Conservation (phyloP, 2,329 filamentous ascomycete species). For the Ascosphaera aggregata region DNA sequence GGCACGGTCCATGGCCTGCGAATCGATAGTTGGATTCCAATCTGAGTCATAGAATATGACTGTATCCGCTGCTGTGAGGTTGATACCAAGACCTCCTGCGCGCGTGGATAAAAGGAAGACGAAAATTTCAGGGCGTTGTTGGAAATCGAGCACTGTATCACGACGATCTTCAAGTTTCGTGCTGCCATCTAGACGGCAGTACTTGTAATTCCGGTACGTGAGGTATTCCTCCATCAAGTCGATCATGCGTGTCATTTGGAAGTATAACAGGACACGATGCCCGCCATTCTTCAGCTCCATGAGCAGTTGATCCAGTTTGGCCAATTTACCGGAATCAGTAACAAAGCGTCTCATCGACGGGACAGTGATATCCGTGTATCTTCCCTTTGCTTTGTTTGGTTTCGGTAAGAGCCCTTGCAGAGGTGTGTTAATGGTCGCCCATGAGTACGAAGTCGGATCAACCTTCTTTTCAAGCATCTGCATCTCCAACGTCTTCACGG, state of each 20-base stretch:
- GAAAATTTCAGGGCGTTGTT: conserved; percentile 77
- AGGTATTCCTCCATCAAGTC: conserved; percentile 95
- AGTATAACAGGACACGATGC: conserved; percentile 91
- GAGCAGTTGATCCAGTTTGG: conserved; percentile 66
- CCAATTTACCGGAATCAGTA: conserved; percentile 90
- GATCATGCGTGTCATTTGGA: conserved; percentile 96
- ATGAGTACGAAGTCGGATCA: conserved; percentile 27
- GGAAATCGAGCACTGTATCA: conserved; percentile 89
- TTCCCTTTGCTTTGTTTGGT: conserved; percentile 57
- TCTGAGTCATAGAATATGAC: conserved; percentile 99
- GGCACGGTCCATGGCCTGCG: conserved; percentile 92
- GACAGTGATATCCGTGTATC: conserved; percentile 76
- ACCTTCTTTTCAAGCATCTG: conserved; percentile 51
- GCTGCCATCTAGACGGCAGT: conserved; percentile 84
- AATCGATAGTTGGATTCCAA: conserved; percentile 99
- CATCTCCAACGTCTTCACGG: conserved; percentile 38
- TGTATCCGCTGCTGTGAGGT: conserved; percentile 85
- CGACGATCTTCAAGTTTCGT: conserved; percentile 93
- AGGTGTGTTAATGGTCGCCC: conserved; percentile 27
- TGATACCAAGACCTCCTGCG: conserved; percentile 87
- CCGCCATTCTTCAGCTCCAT: conserved; percentile 71
- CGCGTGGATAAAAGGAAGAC: conserved; percentile 90
- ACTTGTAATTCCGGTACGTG: conserved; percentile 94
- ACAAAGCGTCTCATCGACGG: conserved; percentile 96
- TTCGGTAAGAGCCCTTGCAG: conserved; percentile 43